These are phyloP conservation scores for Drechslerella dactyloides DNA, from an alignment of 2,329 filamentous ascomycete genomes.

Conservation along the genomic window DNA sequence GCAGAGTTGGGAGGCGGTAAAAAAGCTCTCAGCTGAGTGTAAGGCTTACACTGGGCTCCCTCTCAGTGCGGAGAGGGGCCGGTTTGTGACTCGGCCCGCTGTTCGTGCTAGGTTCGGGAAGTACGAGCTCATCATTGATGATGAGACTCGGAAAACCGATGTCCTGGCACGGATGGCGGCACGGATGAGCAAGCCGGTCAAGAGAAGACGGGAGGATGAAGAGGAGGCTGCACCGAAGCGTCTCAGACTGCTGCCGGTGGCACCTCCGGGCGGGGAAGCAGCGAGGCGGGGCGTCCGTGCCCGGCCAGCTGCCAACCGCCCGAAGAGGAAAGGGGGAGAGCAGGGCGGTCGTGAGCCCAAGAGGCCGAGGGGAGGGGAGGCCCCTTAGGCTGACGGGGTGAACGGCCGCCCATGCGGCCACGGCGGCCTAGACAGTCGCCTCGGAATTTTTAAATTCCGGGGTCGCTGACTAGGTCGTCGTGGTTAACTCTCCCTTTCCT, in stretches of 20 bases:
- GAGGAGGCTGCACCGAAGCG: not conserved
- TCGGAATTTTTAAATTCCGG: not conserved
- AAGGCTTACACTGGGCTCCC: not conserved
- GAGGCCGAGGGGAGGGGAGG: not conserved
- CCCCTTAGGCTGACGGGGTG: not conserved
- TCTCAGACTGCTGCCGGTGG: too few species aligned
- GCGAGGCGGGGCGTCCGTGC: not conserved
- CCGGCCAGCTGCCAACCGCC: not conserved
- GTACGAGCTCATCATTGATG: not conserved
- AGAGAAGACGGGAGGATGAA: not conserved
- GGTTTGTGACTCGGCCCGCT: not conserved
- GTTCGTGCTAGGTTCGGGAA: not conserved
- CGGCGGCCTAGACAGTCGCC: not conserved
- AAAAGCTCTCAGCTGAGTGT: not conserved
- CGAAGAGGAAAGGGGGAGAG: not conserved
- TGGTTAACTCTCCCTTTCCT: not conserved
- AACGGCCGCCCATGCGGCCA: not conserved
- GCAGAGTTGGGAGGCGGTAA: too few species aligned
- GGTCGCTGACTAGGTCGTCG: not conserved
- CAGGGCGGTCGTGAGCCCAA: not conserved
- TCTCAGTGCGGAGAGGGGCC: not conserved
- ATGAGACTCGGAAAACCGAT: not conserved
- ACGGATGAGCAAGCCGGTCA: not conserved
- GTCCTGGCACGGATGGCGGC: not conserved
- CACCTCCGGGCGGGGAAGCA: too few species aligned